phyloP scores from a whole-genome alignment of 495 filamentous ascomycete genomes.

The Neurospora terricola region DNA sequence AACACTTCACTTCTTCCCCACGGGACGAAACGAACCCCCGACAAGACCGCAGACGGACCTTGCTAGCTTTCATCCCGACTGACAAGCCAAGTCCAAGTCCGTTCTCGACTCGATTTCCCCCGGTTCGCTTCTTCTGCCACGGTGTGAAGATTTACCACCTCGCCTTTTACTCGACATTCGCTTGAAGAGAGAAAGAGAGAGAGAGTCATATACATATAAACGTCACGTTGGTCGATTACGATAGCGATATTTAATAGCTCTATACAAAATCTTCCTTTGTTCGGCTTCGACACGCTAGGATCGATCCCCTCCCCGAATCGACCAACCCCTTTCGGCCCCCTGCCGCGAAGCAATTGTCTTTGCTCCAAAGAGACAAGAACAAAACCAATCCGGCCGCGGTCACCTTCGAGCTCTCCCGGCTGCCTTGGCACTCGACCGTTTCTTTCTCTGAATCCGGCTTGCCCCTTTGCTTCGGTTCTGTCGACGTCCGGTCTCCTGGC shows the following conservation, averaged over 20 bases:
- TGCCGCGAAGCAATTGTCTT: conserved; percentile 12
- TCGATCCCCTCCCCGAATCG: neutral
- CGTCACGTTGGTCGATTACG: conserved; percentile 8
- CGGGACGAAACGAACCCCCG: conserved; percentile 1
- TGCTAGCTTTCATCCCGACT: neutral
- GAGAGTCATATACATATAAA: neutral
- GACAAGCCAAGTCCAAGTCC: neutral
- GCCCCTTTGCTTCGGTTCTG: conserved; percentile 1
- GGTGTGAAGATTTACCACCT: neutral
- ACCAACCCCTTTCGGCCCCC: conserved; percentile 9
- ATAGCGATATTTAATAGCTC: conserved; percentile 20
- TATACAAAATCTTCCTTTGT: conserved; percentile 14
- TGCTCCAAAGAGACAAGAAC: conserved; percentile 3
- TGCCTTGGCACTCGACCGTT: conserved; percentile 14
- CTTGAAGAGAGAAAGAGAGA: conserved; percentile 7
- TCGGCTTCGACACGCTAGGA: neutral
- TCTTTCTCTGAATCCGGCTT: conserved; percentile 17
- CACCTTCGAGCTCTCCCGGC: neutral
- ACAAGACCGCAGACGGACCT: neutral
- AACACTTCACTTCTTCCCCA: neutral
- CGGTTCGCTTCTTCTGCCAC: neutral
- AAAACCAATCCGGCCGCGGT: neutral
- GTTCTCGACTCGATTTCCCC: neutral
- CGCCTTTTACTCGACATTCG: conserved; percentile 19
- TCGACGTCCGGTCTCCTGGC: neutral